Conservation (phyloP, 768 basidiomycete species). For the Floccularia luteovirens region DNA sequence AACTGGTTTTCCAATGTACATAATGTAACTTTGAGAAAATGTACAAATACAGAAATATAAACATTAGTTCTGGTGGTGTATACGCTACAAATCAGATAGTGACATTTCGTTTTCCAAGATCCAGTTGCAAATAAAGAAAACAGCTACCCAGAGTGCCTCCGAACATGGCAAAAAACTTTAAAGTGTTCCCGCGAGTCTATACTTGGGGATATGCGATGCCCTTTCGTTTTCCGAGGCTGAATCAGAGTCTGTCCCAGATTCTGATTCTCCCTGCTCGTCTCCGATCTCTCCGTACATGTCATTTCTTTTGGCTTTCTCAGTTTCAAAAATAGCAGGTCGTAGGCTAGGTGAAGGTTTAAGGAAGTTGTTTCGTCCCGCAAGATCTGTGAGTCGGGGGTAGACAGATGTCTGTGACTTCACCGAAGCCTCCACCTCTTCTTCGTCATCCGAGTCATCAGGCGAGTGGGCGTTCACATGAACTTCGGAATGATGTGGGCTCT, state of each 20-base stretch:
- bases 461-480: conserved; percentile 11
- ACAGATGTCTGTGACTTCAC: conserved; percentile 14
- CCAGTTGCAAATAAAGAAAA: too few relatives aligned
- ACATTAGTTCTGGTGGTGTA: too few relatives aligned
- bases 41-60: too few relatives aligned
- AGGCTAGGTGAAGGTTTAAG: conserved; percentile 20
- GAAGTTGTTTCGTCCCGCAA: conserved; percentile 33
- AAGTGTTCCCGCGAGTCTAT: conserved; percentile 49
- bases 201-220: conserved; percentile 55
- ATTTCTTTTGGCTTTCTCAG: conserved; percentile 12
- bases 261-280: conserved; percentile 23
- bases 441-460: conserved; percentile 32
- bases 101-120: too few relatives aligned
- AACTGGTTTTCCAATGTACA: too few relatives aligned
- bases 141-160: too few relatives aligned
- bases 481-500: conserved; percentile 9
- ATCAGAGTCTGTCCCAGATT: conserved; percentile 37
- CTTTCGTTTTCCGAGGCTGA: conserved; percentile 31
- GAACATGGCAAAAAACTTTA: too few relatives aligned
- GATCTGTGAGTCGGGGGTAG: conserved; percentile 46
- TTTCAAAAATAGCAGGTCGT: conserved; percentile 20
- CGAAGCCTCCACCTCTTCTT: conserved; percentile 26
- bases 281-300: conserved; percentile 30
- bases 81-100: too few relatives aligned
- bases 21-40: too few relatives aligned